phyloP scores from a whole-genome alignment of 305 asterid species.

The Salvia sclarea region DNA sequence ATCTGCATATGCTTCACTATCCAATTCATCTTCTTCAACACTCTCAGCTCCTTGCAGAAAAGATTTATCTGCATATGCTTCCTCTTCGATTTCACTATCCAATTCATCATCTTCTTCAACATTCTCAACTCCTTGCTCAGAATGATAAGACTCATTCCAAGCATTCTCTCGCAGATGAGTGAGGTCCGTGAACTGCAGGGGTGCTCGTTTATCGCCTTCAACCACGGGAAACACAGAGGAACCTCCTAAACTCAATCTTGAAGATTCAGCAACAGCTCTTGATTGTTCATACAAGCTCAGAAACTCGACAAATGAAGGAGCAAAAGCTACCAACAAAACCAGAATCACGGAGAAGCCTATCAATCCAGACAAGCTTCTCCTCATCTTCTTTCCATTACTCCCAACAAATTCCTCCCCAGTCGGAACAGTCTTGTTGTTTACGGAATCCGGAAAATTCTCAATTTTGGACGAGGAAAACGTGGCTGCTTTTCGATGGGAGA shows the following conservation, averaged over 20 bases:
- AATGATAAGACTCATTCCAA: constrained; percentile 34
- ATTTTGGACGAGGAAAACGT: constrained; percentile 46
- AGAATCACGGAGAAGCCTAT: constrained; percentile 44
- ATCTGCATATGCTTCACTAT: too few species aligned
- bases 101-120: constrained; percentile 31
- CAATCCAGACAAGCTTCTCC: constrained; percentile 37
- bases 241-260: constrained; percentile 41
- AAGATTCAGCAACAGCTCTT: constrained; percentile 29
- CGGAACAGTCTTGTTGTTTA: constrained; percentile 33
- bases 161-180: constrained; percentile 38
- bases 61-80: constrained; percentile 24
- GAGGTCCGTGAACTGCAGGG: constrained; percentile 55
- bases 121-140: constrained; percentile 25
- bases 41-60: too few species aligned
- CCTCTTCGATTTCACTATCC: constrained; percentile 42
- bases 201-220: constrained; percentile 33
- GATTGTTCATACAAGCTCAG: constrained; percentile 38
- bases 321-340: constrained; percentile 43
- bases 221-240: constrained; percentile 38
- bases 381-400: constrained; percentile 34
- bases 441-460: constrained; percentile 31
- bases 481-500: constrained; percentile 80
- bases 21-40: too few species aligned
- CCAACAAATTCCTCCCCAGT: constrained; percentile 35
- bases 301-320: constrained; percentile 41